Conservation (phyloP, 1,139 yeast species). For the Suhomyces coccinellae region DNA sequence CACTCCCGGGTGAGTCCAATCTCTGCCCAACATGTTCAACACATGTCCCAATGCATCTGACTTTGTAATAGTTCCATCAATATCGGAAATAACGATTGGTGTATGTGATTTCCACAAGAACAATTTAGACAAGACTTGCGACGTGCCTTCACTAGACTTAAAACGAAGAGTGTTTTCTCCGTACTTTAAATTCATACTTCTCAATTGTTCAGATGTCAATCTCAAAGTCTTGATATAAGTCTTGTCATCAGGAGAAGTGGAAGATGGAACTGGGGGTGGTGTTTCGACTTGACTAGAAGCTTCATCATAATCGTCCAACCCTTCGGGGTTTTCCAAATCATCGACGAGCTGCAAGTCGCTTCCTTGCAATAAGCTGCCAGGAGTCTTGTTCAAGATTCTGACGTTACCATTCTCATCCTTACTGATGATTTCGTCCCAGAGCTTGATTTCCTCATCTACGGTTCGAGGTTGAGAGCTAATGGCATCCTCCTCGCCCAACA, state of each 20-base stretch:
- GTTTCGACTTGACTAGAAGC: not conserved
- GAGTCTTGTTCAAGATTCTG: constrained; percentile 42
- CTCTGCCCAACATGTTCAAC: constrained; percentile 88
- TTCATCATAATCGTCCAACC: constrained; percentile 20
- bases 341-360: constrained; percentile 11
- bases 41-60: constrained; percentile 98
- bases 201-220: constrained; percentile 86
- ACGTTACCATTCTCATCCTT: constrained; percentile 75
- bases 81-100: constrained; percentile 94
- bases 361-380: constrained; percentile 6
- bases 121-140: constrained; percentile 70
- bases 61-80: constrained; percentile 97
- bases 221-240: constrained; percentile 83
- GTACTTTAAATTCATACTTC: constrained; percentile 65
- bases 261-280: not conserved
- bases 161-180: constrained; percentile 82
- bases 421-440: constrained; percentile 38
- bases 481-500: constrained; percentile 15
- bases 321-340: constrained; percentile 9
- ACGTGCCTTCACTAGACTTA: constrained; percentile 78
- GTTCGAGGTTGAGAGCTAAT: constrained; percentile 16
- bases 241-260: constrained; percentile 20
- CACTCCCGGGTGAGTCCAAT: constrained; percentile 98
- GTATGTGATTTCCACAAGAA: constrained; percentile 82
- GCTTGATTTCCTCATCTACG: constrained; percentile 26